These are phyloP conservation scores for Ceratocystis cacaofunesta DNA, from an alignment of 2,329 filamentous ascomycete genomes.

Conservation along the genomic window DNA sequence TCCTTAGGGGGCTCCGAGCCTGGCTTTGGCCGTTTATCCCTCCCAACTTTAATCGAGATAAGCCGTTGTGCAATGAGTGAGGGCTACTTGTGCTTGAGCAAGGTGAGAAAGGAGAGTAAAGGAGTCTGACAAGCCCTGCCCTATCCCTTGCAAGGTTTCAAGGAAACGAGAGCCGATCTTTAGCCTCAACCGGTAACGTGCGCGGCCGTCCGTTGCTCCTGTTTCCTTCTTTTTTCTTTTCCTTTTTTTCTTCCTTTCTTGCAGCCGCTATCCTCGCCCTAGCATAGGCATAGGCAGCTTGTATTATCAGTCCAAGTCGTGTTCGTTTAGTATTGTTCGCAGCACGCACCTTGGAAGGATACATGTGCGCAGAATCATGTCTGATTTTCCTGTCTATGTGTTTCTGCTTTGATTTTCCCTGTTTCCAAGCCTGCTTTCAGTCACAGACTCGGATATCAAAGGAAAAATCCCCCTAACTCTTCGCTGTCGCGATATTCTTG, in stretches of 20 bases:
- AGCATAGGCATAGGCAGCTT: neutral
- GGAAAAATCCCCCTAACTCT: too few relatives aligned
- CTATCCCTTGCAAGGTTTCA: neutral
- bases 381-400: neutral
- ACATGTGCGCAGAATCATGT: too few relatives aligned
- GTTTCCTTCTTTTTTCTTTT: neutral
- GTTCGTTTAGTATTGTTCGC: neutral
- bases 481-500: too few relatives aligned
- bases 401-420: neutral
- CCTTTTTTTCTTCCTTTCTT: too few relatives aligned
- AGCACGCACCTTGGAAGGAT: neutral
- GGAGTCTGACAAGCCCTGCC: neutral
- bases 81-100: neutral
- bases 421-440: neutral
- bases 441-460: too few relatives aligned
- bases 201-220: neutral
- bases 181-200: too few relatives aligned
- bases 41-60: constrained; percentile 1
- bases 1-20: neutral
- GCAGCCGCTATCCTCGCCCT: too few relatives aligned
- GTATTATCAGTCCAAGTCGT: neutral
- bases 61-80: neutral
- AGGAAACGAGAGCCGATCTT: neutral
- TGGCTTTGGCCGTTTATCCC: neutral
- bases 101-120: neutral